Conservation (phyloP, 768 basidiomycete species). For the Lactifluus hygrophoroides region DNA sequence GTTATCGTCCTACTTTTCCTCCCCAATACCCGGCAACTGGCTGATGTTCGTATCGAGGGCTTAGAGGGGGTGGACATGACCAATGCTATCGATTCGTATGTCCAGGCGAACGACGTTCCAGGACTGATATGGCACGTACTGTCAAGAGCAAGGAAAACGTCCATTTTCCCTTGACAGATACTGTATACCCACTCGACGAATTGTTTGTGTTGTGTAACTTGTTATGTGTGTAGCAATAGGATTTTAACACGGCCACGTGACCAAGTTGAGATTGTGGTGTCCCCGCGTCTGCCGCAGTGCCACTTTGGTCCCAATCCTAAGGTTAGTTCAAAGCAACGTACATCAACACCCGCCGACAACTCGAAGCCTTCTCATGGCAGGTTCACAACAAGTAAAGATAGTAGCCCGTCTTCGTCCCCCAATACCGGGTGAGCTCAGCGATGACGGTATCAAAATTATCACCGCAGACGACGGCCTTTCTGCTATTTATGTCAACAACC, state of each 20-base stretch:
- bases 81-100: slow-evolving; percentile 52
- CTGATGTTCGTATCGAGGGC: slow-evolving; percentile 47
- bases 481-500: slow-evolving; percentile 60
- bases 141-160: slow-evolving; percentile 33
- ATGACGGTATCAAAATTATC: slow-evolving; percentile 48
- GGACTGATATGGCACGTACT: slow-evolving; percentile 57
- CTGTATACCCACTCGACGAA: no score
- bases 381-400: slow-evolving; percentile 52
- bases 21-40: slow-evolving; percentile 59
- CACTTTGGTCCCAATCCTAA: no score
- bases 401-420: slow-evolving; percentile 62
- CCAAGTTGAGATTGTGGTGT: neutral
- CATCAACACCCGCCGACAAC: neutral
- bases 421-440: slow-evolving; percentile 53
- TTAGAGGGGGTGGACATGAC: slow-evolving; percentile 44
- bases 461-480: slow-evolving; percentile 34
- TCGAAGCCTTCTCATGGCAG: slow-evolving; percentile 6
- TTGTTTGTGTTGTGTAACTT: no score
- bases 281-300: no score
- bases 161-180: neutral
- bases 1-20: slow-evolving; percentile 56
- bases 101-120: slow-evolving; percentile 56
- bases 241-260: slow-evolving; percentile 18
- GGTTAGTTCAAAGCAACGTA: neutral
- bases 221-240: no score